phyloP scores from a whole-genome alignment of 768 basidiomycete genomes.

The Collybiopsis luxurians region DNA sequence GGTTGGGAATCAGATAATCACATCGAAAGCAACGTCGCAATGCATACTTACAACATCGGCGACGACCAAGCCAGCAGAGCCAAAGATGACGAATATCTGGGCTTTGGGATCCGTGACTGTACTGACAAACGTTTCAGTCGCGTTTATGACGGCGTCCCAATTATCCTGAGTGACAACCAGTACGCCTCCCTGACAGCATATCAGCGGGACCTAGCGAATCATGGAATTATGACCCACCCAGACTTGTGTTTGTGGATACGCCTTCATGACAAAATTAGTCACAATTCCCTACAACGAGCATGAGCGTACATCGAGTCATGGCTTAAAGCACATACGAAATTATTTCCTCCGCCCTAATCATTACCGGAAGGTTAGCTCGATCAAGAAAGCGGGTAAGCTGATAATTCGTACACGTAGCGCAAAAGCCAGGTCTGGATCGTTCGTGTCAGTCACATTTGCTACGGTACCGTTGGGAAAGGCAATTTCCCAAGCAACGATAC shows the following conservation, averaged over 20 bases:
- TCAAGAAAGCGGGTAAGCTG: too few relatives aligned
- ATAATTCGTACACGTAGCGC: constrained; percentile 36
- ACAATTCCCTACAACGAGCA: constrained; percentile 47
- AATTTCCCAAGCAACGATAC: constrained; percentile 33
- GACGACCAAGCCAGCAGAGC: constrained; percentile 30
- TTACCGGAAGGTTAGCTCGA: background rate
- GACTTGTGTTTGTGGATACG: constrained; percentile 51
- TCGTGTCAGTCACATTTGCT: constrained; percentile 23
- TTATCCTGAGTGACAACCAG: constrained; percentile 26
- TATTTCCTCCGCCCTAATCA: constrained; percentile 57
- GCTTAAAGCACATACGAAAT: constrained; percentile 37
- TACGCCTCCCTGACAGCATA: constrained; percentile 41
- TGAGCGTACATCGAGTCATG: background rate
- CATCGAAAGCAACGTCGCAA: too few relatives aligned
- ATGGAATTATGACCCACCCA: constrained; percentile 42
- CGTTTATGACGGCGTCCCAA: constrained; percentile 38
- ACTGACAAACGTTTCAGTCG: constrained; percentile 11
- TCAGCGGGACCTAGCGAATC: background rate
- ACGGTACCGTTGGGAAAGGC: constrained; percentile 39
- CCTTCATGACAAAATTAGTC: constrained; percentile 51
- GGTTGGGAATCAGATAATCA: too few relatives aligned
- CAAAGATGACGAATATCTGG: constrained; percentile 42
- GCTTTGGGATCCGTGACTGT: constrained; percentile 50
- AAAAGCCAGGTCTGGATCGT: constrained; percentile 38
- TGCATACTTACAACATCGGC: background rate